Conservation (phyloP, 2,329 filamentous ascomycete species). For the Rasamsonia emersonii region DNA sequence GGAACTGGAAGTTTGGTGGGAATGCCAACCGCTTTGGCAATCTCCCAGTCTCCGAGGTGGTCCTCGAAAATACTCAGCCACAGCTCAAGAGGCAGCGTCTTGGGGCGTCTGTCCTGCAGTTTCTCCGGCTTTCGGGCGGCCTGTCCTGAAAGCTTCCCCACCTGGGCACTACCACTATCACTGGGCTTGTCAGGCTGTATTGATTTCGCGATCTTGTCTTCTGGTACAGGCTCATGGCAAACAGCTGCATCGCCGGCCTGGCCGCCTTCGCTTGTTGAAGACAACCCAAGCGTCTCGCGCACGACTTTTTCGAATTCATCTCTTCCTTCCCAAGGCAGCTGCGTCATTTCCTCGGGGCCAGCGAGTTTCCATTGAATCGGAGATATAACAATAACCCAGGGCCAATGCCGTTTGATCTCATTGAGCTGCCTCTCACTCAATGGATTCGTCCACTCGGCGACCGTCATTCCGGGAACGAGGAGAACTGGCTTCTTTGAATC, state of each 20-base stretch:
- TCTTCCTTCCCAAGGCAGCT: conserved; percentile 44
- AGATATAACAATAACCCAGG: conserved; percentile 73
- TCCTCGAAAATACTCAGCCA: conserved; percentile 79
- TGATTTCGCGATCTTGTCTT: too few species aligned
- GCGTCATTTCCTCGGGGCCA: conserved; percentile 39
- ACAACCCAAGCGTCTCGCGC: conserved; percentile 20
- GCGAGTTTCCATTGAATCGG: conserved; percentile 79
- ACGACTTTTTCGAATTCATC: conserved; percentile 24
- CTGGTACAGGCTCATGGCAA: too few species aligned
- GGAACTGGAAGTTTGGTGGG: conserved; percentile 71
- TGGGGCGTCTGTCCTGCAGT: conserved; percentile 11
- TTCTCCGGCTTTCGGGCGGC: conserved; percentile 37
- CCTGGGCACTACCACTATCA: conserved; percentile 6
- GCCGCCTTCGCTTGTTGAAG: conserved; percentile 10
- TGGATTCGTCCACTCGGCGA: conserved; percentile 81
- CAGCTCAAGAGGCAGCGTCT: conserved; percentile 66
- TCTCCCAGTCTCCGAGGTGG: conserved; percentile 80
- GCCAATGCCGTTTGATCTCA: conserved; percentile 76
- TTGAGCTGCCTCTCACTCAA: conserved; percentile 79
- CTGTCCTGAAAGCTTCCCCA: conserved; percentile 6
- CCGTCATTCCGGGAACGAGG: conserved; percentile 81
- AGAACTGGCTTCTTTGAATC: conserved; percentile 77
- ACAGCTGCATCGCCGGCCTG: too few species aligned
- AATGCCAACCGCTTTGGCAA: conserved; percentile 70
- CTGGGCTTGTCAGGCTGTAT: too few species aligned